Percentiles rank a stretch among this genome's conserved stretches.
phyloP scores from a whole-genome alignment of 495 filamentous ascomycete species.

The Tetracladium setigerum region DNA sequence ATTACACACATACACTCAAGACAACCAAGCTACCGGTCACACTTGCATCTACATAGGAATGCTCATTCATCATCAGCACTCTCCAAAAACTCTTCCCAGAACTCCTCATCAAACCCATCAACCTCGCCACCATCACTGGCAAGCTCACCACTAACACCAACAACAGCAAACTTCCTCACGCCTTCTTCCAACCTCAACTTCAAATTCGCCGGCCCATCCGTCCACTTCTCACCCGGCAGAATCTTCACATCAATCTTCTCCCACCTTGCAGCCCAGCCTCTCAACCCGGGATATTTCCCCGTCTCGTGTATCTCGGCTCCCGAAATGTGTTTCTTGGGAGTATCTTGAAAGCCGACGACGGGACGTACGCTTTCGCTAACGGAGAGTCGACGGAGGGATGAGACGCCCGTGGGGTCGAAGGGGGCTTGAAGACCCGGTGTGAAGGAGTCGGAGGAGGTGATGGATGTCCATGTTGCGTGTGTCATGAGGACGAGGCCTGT shows the following conservation, averaged over 20 bases:
- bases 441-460: constrained; percentile 10
- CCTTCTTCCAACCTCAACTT: not conserved
- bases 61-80: constrained; percentile 8
- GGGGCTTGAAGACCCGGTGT: constrained; percentile 8
- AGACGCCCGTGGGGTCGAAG: constrained; percentile 14
- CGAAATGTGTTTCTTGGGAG: constrained; percentile 1
- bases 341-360: constrained; percentile 3
- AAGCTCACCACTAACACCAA: constrained; percentile 1
- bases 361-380: constrained; percentile 14
- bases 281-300: constrained; percentile 16
- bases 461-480: constrained; percentile 16
- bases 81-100: constrained; percentile 13
- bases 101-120: constrained; percentile 10
- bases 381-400: constrained; percentile 7
- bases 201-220: not conserved
- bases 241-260: constrained; percentile 6
- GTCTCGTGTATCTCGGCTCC: constrained; percentile 15
- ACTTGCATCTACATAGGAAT: too few species aligned
- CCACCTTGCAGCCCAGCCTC: constrained; percentile 18
- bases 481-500: constrained; percentile 17
- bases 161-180: constrained; percentile 1
- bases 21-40: too few species aligned
- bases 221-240: not conserved
- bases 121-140: constrained; percentile 1
- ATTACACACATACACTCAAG: too few species aligned